Evolutionary conservation across 164 flowering plant species (phyloP).

Genomic region (grape (Vitis vinifera)): DNA sequence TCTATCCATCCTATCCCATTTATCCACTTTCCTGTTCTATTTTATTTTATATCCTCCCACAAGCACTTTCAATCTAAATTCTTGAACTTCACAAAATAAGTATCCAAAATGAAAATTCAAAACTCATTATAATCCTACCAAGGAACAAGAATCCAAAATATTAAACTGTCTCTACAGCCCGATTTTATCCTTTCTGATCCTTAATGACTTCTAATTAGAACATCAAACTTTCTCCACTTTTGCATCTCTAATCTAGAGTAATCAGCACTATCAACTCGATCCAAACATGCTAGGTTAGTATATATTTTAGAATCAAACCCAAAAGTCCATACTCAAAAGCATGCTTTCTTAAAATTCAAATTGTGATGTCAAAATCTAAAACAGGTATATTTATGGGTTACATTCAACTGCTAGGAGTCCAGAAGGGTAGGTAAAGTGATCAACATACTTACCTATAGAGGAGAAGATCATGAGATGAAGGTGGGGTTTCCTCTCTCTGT

Average conservation of each 20-base stretch:
- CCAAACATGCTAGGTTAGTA: background rate
- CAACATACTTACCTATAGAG: slow-evolving; percentile 53
- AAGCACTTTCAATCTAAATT: too few relatives aligned
- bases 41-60: too few relatives aligned
- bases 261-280: background rate
- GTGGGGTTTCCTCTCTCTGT: slow-evolving; percentile 40
- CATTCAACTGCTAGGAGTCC: background rate
- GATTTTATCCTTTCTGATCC: too few relatives aligned
- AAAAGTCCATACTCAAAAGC: background rate
- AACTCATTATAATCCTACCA: too few relatives aligned
- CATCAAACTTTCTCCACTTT: too few relatives aligned
- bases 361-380: background rate
- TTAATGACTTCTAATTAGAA: background rate
- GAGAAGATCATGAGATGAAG: slow-evolving; percentile 52
- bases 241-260: background rate
- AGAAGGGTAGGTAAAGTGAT: background rate
- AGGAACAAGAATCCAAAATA: too few relatives aligned
- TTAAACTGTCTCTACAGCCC: too few relatives aligned
- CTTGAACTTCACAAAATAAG: too few relatives aligned
- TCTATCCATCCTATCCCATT: too few relatives aligned
- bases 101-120: too few relatives aligned
- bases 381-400: background rate
- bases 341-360: background rate
- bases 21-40: too few relatives aligned
- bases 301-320: background rate